A percentile compares a stretch with the other conserved stretches of the same genome.
Conservation (phyloP, 208 protist genomes). For the Wallacemonas sp. region DNA sequence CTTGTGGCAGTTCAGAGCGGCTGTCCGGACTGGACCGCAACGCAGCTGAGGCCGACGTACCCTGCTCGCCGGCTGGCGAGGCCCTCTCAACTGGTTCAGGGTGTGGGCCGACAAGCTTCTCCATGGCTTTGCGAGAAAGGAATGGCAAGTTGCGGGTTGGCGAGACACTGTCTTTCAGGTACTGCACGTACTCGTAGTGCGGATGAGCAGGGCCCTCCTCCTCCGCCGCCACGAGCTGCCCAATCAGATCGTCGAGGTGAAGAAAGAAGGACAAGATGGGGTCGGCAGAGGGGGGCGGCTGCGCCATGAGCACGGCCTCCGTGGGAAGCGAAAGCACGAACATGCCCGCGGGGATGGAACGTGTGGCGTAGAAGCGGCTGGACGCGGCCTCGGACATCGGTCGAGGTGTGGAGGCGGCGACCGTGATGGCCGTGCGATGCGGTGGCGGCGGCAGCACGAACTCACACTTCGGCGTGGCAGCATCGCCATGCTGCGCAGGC, state of each 20-base stretch:
- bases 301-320: slow-evolving; percentile 66
- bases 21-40: too few relatives aligned
- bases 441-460: too few relatives aligned
- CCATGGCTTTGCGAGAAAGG: slow-evolving; percentile 36
- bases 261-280: slow-evolving; percentile 67
- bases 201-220: slow-evolving; percentile 33
- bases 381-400: slow-evolving; percentile 21
- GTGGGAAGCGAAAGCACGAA: slow-evolving; percentile 76
- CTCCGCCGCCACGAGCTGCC: slow-evolving; percentile 57
- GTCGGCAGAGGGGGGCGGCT: slow-evolving; percentile 50
- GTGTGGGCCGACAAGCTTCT: slow-evolving; percentile 21
- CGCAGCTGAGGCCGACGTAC: not conserved
- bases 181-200: slow-evolving; percentile 70
- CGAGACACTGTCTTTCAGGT: slow-evolving; percentile 71
- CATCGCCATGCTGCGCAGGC: not conserved
- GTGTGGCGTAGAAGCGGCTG: slow-evolving; percentile 70
- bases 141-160: slow-evolving; percentile 77
- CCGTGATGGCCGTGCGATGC: not conserved
- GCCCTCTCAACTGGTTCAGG: not conserved
- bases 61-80: not conserved
- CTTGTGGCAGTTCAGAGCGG: not conserved
- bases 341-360: slow-evolving; percentile 62
- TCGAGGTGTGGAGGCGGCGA: slow-evolving; percentile 1
- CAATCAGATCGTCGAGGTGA: slow-evolving; percentile 77
- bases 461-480: too few relatives aligned